Evolutionary conservation across 495 filamentous ascomycete species (phyloP).

Genomic region (Bathelium albidoporum): DNA sequence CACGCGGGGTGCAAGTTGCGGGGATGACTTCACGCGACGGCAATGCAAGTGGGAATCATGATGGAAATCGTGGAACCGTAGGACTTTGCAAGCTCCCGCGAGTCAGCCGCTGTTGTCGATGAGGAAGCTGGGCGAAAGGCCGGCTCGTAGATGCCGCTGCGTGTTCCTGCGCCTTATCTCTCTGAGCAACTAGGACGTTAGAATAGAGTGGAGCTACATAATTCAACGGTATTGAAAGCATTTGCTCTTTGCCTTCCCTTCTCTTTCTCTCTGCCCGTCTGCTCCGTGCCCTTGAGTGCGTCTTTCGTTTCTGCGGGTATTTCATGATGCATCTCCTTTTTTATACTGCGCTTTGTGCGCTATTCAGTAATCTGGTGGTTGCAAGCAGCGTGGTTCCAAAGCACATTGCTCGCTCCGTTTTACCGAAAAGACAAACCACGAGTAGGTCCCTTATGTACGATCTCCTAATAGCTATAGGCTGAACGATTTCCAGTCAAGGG

Average conservation of each 20-base stretch:
- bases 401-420: neutral
- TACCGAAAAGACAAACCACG: neutral
- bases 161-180: conserved; percentile 1
- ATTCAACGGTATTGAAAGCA: neutral
- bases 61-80: neutral
- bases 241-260: neutral
- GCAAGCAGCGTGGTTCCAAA: neutral
- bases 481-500: conserved; percentile 9
- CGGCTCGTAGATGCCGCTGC: neutral
- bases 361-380: neutral
- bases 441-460: neutral
- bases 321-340: neutral
- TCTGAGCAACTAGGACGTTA: neutral
- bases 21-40: neutral
- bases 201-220: neutral
- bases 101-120: neutral
- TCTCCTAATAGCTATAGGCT: neutral
- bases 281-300: neutral
- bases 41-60: neutral
- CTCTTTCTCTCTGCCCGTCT: neutral
- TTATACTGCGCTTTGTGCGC: neutral
- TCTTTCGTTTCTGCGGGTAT: neutral
- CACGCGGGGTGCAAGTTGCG: neutral
- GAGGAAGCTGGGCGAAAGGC: neutral
- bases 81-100: neutral